Conservation (phyloP, 352 stramenopile species). For the Phytophthora pseudosyringae region DNA sequence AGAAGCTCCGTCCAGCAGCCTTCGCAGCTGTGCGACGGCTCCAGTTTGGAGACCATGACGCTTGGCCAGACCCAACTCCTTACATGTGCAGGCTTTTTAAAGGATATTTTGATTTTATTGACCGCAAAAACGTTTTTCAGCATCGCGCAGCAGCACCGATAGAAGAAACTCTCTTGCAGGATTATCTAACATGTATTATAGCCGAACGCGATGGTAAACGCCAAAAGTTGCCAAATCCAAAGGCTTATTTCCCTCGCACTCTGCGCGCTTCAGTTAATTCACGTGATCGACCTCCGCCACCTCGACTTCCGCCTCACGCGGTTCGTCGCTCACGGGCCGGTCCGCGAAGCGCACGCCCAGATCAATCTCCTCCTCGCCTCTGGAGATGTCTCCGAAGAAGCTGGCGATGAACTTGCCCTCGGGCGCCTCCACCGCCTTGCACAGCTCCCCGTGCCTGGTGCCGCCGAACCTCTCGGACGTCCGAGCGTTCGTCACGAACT, state of each 20-base stretch:
- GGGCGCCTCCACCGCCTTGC: slow-evolving; percentile 37
- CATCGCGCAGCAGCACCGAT: too few relatives aligned
- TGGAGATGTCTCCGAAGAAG: slow-evolving; percentile 35
- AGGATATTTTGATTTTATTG: too few relatives aligned
- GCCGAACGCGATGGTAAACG: too few relatives aligned
- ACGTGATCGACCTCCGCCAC: slow-evolving; percentile 41
- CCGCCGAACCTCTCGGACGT: slow-evolving; percentile 35
- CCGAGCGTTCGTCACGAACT: slow-evolving; percentile 34
- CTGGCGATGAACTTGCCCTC: slow-evolving; percentile 35
- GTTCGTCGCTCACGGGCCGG: not conserved
- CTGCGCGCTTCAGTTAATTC: slow-evolving; percentile 18
- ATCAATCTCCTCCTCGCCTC: slow-evolving; percentile 28
- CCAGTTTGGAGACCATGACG: slow-evolving; percentile 18
- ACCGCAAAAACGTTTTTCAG: too few relatives aligned
- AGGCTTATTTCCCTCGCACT: not conserved
- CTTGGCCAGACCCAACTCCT: slow-evolving; percentile 5
- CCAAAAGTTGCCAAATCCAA: not conserved
- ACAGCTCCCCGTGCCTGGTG: slow-evolving; percentile 32
- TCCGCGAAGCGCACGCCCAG: slow-evolving; percentile 34
- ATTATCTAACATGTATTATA: too few relatives aligned
- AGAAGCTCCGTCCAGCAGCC: slow-evolving; percentile 51
- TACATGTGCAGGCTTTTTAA: not conserved
- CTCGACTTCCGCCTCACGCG: slow-evolving; percentile 7
- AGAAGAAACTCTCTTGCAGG: too few relatives aligned
- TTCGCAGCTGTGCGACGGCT: slow-evolving; percentile 6